A percentile compares a stretch with the other conserved stretches of the same genome.
Conservation (phyloP, 768 basidiomycete genomes). For the Kwoniella pini region DNA sequence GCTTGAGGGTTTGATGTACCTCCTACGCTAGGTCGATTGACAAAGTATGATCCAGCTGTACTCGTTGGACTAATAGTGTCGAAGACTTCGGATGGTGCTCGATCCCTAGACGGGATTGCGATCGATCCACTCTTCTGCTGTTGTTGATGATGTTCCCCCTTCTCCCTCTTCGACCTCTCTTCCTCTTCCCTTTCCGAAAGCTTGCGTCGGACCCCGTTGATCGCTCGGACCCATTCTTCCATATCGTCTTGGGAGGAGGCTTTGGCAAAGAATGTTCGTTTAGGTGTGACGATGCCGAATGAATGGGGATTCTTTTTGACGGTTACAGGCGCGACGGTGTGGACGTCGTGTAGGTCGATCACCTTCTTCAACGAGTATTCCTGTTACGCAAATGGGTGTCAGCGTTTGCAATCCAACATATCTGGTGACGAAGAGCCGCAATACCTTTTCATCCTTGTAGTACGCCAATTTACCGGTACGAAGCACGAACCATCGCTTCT, state of each 20-base stretch:
- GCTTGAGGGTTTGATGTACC: not conserved
- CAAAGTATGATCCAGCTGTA: conserved; percentile 6
- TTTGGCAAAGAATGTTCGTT: conserved; percentile 87
- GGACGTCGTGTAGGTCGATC: conserved; percentile 81
- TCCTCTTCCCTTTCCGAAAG: conserved; percentile 58
- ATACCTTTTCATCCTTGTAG: conserved; percentile 82
- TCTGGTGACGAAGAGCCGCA: not conserved
- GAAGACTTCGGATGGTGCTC: conserved; percentile 2
- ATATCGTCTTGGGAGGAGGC: conserved; percentile 72
- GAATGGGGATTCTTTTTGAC: conserved; percentile 87
- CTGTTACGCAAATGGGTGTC: conserved; percentile 18
- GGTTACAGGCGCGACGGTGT: conserved; percentile 80
- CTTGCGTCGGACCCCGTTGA: conserved; percentile 72
- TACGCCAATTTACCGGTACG: conserved; percentile 89
- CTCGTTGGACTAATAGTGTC: conserved; percentile 4
- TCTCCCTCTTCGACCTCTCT: conserved; percentile 20
- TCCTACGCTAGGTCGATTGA: conserved; percentile 6
- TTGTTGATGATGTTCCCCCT: conserved; percentile 19
- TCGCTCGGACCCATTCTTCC: conserved; percentile 76
- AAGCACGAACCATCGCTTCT: conserved; percentile 97
- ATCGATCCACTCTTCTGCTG: conserved; percentile 12
- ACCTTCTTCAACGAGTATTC: conserved; percentile 91
- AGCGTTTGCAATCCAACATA: no score
- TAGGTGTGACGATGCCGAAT: conserved; percentile 87
- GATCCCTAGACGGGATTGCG: conserved; percentile 7